Evolutionary conservation across 78 protist genomes (phyloP).

Genomic region (Tieghemostelium lacteum): DNA sequence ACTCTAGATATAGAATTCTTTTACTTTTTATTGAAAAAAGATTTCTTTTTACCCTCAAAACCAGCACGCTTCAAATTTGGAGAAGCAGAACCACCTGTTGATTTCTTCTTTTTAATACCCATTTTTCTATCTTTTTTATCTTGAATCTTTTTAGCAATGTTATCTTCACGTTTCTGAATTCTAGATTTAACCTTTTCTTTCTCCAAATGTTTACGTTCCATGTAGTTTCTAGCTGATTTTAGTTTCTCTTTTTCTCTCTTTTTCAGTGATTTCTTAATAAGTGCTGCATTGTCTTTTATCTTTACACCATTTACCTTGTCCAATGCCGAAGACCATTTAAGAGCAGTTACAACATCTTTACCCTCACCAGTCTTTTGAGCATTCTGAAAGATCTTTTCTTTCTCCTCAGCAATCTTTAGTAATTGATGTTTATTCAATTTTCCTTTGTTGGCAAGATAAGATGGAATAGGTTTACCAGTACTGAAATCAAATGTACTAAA

Average conservation of each 20-base stretch:
- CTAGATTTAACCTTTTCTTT: constrained; percentile 9
- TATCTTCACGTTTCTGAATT: constrained; percentile 65
- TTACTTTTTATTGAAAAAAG: constrained; percentile 15
- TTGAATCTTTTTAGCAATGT: constrained; percentile 51
- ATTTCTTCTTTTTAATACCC: constrained; percentile 39
- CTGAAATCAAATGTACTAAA: constrained; percentile 81
- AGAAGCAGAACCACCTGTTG: not conserved
- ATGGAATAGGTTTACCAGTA: constrained; percentile 56
- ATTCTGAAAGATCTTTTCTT: constrained; percentile 33
- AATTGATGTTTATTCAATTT: constrained; percentile 29
- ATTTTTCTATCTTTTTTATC: constrained; percentile 50
- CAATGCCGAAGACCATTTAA: constrained; percentile 52
- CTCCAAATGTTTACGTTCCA: constrained; percentile 40
- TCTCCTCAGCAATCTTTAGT: constrained; percentile 30
- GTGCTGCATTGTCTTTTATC: constrained; percentile 34
- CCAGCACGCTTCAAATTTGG: not conserved
- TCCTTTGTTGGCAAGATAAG: constrained; percentile 25
- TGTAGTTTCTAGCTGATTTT: constrained; percentile 63
- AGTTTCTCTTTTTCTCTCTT: constrained; percentile 11
- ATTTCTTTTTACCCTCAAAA: constrained; percentile 15
- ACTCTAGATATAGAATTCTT: too few relatives aligned
- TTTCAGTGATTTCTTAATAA: constrained; percentile 42
- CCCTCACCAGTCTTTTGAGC: constrained; percentile 35
- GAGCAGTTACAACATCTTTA: constrained; percentile 25
- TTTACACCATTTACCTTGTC: constrained; percentile 75